Evolutionary conservation across 306 rosid species (phyloP).

Genomic region (Inga oerstediana): DNA sequence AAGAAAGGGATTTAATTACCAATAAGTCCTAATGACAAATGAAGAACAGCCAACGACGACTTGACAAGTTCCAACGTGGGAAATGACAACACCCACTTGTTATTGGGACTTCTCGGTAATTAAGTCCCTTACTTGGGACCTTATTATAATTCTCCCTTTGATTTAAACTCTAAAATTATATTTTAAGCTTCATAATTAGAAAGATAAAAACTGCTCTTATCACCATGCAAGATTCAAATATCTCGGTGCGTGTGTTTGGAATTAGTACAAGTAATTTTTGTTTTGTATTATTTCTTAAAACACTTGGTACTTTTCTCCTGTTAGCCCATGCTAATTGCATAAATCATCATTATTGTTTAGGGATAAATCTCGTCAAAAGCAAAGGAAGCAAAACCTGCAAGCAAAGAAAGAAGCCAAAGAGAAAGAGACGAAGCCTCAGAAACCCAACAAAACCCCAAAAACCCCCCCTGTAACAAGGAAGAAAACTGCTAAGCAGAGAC

Average conservation of each 20-base stretch:
- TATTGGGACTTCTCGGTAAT: too few relatives aligned
- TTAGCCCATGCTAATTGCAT: constrained; percentile 28
- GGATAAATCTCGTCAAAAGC: constrained; percentile 91
- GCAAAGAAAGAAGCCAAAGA: constrained; percentile 72
- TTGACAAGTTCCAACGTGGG: too few relatives aligned
- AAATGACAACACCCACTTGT: too few relatives aligned
- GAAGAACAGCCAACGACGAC: too few relatives aligned
- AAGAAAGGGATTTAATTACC: too few relatives aligned
- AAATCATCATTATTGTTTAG: constrained; percentile 42
- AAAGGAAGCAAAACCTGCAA: constrained; percentile 76
- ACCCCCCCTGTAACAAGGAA: constrained; percentile 51
- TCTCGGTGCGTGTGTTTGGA: not conserved
- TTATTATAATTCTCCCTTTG: not conserved
- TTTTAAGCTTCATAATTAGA: constrained; percentile 9
- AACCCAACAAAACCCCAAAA: constrained; percentile 45
- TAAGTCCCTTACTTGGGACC: too few relatives aligned
- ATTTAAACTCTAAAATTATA: constrained; percentile 1
- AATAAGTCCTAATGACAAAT: too few relatives aligned
- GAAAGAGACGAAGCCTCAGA: constrained; percentile 61
- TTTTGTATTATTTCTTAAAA: not conserved
- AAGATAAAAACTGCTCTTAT: not conserved
- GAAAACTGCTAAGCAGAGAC: constrained; percentile 90
- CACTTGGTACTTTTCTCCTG: constrained; percentile 1
- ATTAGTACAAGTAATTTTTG: not conserved
- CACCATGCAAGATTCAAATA: not conserved